phyloP scores from a whole-genome alignment of 1,139 yeast species.

The Geotrichum carabidarum region DNA sequence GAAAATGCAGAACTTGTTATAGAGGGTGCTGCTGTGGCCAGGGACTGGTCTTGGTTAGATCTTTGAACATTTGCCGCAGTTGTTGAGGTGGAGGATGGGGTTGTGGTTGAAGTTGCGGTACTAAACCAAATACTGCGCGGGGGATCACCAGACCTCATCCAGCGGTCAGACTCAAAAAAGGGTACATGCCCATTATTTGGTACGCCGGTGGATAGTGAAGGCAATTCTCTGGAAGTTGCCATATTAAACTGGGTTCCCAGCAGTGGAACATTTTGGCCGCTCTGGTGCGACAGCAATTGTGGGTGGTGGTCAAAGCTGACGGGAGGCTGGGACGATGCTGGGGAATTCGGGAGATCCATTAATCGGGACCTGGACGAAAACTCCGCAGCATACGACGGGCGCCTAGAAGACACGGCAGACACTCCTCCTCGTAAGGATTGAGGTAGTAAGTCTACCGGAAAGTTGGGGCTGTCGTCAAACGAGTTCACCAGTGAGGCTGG shows the following conservation, averaged over 20 bases:
- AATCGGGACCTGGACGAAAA: conserved; percentile 31
- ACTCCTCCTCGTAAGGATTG: conserved; percentile 21
- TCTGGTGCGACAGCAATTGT: conserved; percentile 4
- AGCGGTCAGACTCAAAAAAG: conserved; percentile 2
- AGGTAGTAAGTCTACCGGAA: conserved; percentile 18
- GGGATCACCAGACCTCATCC: conserved; percentile 3
- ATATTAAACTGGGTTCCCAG: neutral
- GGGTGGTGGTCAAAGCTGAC: conserved; percentile 1
- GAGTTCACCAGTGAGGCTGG: neutral
- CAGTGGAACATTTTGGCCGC: neutral
- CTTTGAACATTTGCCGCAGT: neutral
- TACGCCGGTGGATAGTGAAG: neutral
- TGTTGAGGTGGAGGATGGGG: neutral
- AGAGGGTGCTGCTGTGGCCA: neutral
- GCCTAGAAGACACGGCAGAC: conserved; percentile 31
- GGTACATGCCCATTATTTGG: neutral
- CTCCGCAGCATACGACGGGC: conserved; percentile 37
- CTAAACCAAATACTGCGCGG: conserved; percentile 8
- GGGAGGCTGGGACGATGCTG: neutral
- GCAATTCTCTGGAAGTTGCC: neutral
- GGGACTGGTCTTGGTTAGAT: neutral
- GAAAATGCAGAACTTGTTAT: too few species aligned
- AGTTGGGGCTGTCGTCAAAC: neutral
- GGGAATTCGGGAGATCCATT: conserved; percentile 16
- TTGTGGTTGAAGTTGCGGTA: neutral